phyloP scores from a whole-genome alignment of 805 yeast genomes.

The Starmerella ratchasimensis region DNA sequence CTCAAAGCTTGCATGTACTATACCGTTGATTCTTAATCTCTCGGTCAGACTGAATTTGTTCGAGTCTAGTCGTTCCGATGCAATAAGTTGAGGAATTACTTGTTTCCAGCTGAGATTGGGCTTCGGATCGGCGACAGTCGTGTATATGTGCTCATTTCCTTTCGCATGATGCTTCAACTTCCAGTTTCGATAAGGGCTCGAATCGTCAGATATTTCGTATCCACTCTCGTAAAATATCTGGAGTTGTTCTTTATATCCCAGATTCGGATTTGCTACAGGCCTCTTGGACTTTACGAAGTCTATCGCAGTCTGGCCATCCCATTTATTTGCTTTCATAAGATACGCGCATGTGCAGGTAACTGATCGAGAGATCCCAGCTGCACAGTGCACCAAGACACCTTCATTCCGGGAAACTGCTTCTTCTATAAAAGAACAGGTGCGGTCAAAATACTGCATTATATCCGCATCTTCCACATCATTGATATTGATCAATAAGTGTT shows the following conservation, averaged over 20 bases:
- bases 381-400: conserved; percentile 34
- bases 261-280: conserved; percentile 53
- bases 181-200: conserved; percentile 31
- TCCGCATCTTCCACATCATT: conserved; percentile 62
- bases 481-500: conserved; percentile 34
- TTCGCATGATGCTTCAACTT: conserved; percentile 24
- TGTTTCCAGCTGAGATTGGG: conserved; percentile 18
- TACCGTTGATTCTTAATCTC: conserved; percentile 5
- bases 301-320: conserved; percentile 43
- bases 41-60: neutral
- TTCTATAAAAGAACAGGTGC: conserved; percentile 53
- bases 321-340: conserved; percentile 63
- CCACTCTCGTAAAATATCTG: conserved; percentile 40
- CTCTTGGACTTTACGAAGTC: conserved; percentile 63
- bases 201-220: conserved; percentile 23
- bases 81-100: conserved; percentile 5
- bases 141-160: conserved; percentile 25
- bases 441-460: conserved; percentile 47
- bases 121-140: conserved; percentile 24
- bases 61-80: neutral
- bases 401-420: conserved; percentile 30
- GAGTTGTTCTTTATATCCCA: conserved; percentile 60
- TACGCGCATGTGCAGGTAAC: conserved; percentile 79
- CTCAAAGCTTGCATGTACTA: conserved; percentile 8
- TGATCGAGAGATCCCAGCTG: conserved; percentile 88